These are phyloP conservation scores for Heritiera fomes DNA, from an alignment of 345 rosid genomes.

Conservation along the genomic window DNA sequence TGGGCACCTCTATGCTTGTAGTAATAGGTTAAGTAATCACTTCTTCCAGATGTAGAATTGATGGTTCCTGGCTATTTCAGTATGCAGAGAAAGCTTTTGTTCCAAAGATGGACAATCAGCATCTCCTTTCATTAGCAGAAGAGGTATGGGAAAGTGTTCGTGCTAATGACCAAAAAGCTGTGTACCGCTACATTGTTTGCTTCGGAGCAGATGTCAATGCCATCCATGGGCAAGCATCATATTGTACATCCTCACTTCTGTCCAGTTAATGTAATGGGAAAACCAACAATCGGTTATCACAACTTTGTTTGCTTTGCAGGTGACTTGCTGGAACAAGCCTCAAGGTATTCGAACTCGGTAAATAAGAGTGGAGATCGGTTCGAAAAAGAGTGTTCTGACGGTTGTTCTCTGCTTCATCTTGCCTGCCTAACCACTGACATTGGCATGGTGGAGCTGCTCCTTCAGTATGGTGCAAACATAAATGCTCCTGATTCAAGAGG, in stretches of 20 bases:
- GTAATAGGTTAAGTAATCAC: not conserved
- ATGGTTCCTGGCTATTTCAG: constrained; percentile 41
- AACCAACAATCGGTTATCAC: constrained; percentile 31
- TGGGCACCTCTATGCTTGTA: not conserved
- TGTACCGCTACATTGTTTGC: constrained; percentile 69
- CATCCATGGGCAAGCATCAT: constrained; percentile 52
- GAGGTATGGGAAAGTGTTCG: constrained; percentile 61
- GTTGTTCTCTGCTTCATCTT: constrained; percentile 73
- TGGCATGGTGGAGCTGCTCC: constrained; percentile 72
- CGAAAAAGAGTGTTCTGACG: constrained; percentile 44
- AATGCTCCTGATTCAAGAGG: constrained; percentile 58
- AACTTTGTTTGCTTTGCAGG: constrained; percentile 42
- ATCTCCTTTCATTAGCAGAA: constrained; percentile 47
- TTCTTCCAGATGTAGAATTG: not conserved
- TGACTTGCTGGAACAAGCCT: constrained; percentile 36
- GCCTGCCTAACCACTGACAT: constrained; percentile 75
- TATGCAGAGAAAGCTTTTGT: constrained; percentile 65
- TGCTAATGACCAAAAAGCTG: constrained; percentile 63
- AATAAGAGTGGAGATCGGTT: constrained; percentile 34
- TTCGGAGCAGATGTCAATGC: constrained; percentile 58
- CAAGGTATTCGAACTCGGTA: constrained; percentile 32
- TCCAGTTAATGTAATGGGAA: constrained; percentile 39
- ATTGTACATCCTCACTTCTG: constrained; percentile 40
- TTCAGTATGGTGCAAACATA: constrained; percentile 70
- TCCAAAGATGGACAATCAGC: constrained; percentile 43